Base-by-base conservation (phyloP, 768 basidiomycete genomes). In the Tylopilus sp. region DNA sequence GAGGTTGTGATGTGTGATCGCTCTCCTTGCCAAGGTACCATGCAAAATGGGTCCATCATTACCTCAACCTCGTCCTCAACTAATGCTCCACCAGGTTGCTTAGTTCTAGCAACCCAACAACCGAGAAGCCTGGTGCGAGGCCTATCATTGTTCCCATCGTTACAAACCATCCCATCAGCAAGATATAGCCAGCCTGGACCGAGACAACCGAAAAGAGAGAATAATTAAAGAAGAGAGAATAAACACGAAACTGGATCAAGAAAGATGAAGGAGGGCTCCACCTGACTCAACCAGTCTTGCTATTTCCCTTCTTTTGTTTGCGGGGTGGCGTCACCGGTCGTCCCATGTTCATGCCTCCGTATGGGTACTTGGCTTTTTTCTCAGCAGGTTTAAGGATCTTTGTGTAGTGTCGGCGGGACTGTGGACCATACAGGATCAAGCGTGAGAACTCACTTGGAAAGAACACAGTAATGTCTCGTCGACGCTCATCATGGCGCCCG, bases 401-500 rank as follows among this genome's bases (percentile, higher is more conserved):
- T 36, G 21, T 34, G 31, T 52, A 29, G 6, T 34, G 29, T 44
- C 47, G 52, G 12, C 34, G 37, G 16, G 25, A n/a, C n/a, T n/a
- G n/a, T 17, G 17, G 9, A 12, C 1, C 3, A 16, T 6, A 24
- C 0, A 2, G 14, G 28, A 33, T 47, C 57, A 64, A n/a, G n/a
- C 53, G 59, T 65, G 56, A 59, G 12, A 24, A 59, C 78, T 54
- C 58, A 95, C 93, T 75, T 98, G 96, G 92, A 98, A 98, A 9
- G 95, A 98, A 75, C 96, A 98, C 59, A 98, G 71, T 59, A 98
- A 72, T 10, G 96, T 97, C 74, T 98, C 96, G 64, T 98, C 96
- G 38, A 99, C 96, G 65, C 91, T 94, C 96, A 98, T 99, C 96
- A 99, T 99, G 30, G 96, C 96, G 33, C 96, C 96, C 5, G 96